Percentiles rank a stretch among this genome's conserved stretches.
Evolutionary conservation across 257 asterid species (phyloP).

Genomic region (Catharanthus roseus): DNA sequence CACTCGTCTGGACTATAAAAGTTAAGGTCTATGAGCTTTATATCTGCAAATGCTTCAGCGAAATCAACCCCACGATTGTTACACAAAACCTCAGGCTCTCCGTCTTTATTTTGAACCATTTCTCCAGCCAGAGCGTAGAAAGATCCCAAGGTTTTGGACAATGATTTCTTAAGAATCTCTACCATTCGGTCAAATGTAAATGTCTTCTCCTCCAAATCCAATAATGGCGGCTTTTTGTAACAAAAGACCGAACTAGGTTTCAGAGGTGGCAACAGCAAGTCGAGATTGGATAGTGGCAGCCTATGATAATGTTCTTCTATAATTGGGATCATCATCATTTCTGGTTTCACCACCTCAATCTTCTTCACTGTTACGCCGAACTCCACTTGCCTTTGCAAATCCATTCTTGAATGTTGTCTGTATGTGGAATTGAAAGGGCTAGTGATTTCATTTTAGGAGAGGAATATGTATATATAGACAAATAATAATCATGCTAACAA

Average conservation of each 20-base stretch:
- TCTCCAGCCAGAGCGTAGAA: constrained; percentile 49
- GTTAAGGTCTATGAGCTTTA: constrained; percentile 33
- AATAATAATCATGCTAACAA: no score
- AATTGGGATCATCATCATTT: constrained; percentile 31
- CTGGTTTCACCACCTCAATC: constrained; percentile 40
- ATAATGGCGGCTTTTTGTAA: constrained; percentile 28
- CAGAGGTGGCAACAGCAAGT: constrained; percentile 52
- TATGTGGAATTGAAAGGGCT: no score
- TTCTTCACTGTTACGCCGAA: constrained; percentile 34
- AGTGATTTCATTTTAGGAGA: no score
- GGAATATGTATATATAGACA: no score
- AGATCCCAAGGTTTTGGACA: constrained; percentile 32
- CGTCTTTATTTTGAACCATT: constrained; percentile 34
- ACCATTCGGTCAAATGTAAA: constrained; percentile 21
- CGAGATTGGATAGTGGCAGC: constrained; percentile 49
- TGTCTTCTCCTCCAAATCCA: neutral
- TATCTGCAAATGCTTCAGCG: constrained; percentile 33
- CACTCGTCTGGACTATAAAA: constrained; percentile 32
- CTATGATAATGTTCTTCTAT: constrained; percentile 50
- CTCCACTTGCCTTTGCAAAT: neutral
- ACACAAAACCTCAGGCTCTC: constrained; percentile 56
- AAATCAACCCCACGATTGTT: constrained; percentile 56
- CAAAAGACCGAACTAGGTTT: constrained; percentile 42
- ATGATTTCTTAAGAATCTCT: constrained; percentile 28
- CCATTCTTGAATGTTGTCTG: neutral